Conservation (phyloP, 2,329 filamentous ascomycete species). For the Diaporthe batatas region DNA sequence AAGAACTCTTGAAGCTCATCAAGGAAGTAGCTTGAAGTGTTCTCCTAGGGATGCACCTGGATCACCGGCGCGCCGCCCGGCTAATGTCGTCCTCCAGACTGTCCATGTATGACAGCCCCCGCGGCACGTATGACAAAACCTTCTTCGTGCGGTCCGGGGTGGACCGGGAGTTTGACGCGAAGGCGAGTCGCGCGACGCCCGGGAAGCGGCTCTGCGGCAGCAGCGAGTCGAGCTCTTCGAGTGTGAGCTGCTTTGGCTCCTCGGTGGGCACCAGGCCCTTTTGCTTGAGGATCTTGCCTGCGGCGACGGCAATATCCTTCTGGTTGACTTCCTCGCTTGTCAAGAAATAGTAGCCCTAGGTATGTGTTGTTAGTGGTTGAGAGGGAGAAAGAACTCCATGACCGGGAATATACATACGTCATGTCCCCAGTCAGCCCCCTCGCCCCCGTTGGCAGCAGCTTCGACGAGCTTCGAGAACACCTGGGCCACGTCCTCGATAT, state of each 20-base stretch:
- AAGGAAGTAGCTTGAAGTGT: neutral
- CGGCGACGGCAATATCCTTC: neutral
- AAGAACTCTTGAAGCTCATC: no score
- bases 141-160: neutral
- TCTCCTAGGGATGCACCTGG: no score
- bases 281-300: slow-evolving; percentile 4
- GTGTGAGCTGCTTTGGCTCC: neutral
- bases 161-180: slow-evolving; percentile 8
- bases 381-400: neutral
- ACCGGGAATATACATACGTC: neutral
- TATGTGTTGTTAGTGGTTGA: neutral
- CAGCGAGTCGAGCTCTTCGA: neutral
- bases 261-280: neutral
- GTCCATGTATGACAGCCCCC: neutral
- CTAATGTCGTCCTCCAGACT: slow-evolving; percentile 1
- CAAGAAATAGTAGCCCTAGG: slow-evolving; percentile 5
- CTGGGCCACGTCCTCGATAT: neutral
- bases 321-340: slow-evolving; percentile 3
- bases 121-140: slow-evolving; percentile 1
- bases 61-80: neutral
- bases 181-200: neutral
- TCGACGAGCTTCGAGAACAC: slow-evolving; percentile 4
- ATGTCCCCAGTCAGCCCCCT: slow-evolving; percentile 1
- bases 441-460: neutral
- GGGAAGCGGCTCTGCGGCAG: neutral